These are phyloP conservation scores for Cotoneaster glaucophyllus DNA, from an alignment of 306 rosid genomes.

Conservation along the genomic window DNA sequence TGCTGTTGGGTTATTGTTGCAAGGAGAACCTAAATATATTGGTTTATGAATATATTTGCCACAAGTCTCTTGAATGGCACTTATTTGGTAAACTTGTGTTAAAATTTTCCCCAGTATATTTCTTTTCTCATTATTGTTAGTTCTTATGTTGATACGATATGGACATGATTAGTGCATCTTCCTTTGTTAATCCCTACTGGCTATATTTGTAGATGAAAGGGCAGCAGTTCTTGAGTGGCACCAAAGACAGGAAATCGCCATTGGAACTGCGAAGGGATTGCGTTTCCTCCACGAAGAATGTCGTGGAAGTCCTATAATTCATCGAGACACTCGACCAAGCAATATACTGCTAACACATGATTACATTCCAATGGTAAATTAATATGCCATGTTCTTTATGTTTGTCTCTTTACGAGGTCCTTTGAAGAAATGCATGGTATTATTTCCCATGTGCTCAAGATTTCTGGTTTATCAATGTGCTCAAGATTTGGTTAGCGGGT, in stretches of 20 bases:
- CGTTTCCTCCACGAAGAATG: slow-evolving; percentile 92
- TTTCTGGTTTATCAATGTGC: not conserved
- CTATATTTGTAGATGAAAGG: slow-evolving; percentile 31
- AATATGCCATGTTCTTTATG: not conserved
- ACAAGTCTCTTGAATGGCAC: slow-evolving; percentile 80
- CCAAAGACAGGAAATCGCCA: slow-evolving; percentile 72
- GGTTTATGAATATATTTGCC: slow-evolving; percentile 80
- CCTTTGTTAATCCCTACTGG: not conserved
- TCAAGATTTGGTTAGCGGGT: not conserved
- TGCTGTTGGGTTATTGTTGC: slow-evolving; percentile 83
- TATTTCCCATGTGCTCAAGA: not conserved
- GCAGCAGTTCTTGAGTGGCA: slow-evolving; percentile 62
- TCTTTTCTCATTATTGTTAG: not conserved
- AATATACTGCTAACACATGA: slow-evolving; percentile 84
- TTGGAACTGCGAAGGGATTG: slow-evolving; percentile 83
- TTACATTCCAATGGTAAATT: slow-evolving; percentile 72
- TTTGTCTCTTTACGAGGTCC: not conserved
- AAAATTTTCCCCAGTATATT: not conserved
- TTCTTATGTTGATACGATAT: not conserved
- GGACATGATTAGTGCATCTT: not conserved
- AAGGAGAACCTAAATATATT: slow-evolving; percentile 65
- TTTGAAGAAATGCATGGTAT: not conserved
- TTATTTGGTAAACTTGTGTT: slow-evolving; percentile 53
- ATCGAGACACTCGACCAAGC: slow-evolving; percentile 80
- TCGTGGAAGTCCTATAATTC: slow-evolving; percentile 84